A percentile compares a stretch with the other conserved stretches of the same genome.
Conservation (phyloP, 352 stramenopile species). For the Blastocystis sp. region DNA sequence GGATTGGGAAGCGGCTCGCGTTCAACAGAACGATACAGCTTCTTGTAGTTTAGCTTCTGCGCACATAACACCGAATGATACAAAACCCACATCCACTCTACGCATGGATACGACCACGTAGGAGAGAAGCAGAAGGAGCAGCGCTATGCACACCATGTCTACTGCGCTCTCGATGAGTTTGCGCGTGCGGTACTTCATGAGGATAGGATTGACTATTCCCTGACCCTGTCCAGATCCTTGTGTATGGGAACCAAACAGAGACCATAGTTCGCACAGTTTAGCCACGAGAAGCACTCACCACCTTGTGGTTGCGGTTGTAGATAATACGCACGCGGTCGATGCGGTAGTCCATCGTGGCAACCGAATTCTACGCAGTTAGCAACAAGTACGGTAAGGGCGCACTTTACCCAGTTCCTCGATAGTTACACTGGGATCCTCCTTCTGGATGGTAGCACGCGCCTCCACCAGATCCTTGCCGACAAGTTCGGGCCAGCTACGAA, state of each 20-base stretch:
- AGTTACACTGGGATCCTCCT: slow-evolving; percentile 26
- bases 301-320: slow-evolving; percentile 25
- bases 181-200: slow-evolving; percentile 48
- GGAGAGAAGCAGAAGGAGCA: neutral
- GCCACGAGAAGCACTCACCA: slow-evolving; percentile 40
- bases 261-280: neutral
- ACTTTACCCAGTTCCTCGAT: slow-evolving; percentile 51
- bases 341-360: slow-evolving; percentile 64
- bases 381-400: neutral
- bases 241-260: slow-evolving; percentile 41
- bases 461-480: slow-evolving; percentile 43
- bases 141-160: neutral
- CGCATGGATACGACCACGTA: neutral
- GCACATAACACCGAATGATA: neutral
- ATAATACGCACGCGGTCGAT: slow-evolving; percentile 67
- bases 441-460: neutral
- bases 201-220: neutral
- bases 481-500: slow-evolving; percentile 48
- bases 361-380: neutral
- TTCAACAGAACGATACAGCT: slow-evolving; percentile 26
- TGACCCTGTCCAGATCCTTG: neutral
- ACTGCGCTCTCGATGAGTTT: slow-evolving; percentile 19
- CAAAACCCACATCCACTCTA: slow-evolving; percentile 15
- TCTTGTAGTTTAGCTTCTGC: slow-evolving; percentile 62
- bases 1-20: neutral